These are phyloP conservation scores for Colletotrichum sansevieriae DNA, from an alignment of 2,329 filamentous ascomycete species.

Conservation along the genomic window DNA sequence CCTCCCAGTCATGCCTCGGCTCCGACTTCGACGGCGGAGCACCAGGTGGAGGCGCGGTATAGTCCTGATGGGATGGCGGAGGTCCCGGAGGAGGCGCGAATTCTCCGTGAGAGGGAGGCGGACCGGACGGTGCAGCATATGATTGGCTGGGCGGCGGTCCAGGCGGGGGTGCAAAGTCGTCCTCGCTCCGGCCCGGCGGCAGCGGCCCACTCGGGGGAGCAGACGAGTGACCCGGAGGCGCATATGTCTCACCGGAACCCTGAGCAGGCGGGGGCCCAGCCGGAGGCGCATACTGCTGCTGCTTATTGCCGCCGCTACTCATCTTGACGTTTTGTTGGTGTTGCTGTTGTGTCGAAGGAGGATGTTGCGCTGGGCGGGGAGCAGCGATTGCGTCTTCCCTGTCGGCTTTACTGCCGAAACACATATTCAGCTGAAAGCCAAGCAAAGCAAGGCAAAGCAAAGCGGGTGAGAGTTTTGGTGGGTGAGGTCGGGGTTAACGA, in stretches of 20 bases:
- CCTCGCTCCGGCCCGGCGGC: constrained; percentile 10
- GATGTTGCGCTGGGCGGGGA: constrained; percentile 54
- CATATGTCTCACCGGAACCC: constrained; percentile 18
- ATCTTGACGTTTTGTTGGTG: constrained; percentile 43
- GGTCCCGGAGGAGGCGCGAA: constrained; percentile 48
- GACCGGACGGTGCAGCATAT: constrained; percentile 45
- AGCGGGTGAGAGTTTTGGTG: constrained; percentile 13
- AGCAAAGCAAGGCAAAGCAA: not conserved
- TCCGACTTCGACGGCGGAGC: constrained; percentile 46
- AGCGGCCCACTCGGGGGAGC: constrained; percentile 35
- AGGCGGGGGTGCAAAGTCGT: constrained; percentile 46
- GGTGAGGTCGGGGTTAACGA: not conserved
- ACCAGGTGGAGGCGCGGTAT: constrained; percentile 54
- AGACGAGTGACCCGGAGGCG: constrained; percentile 8
- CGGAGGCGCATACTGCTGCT: constrained; percentile 45
- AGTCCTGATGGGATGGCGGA: constrained; percentile 45
- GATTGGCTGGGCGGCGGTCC: constrained; percentile 44
- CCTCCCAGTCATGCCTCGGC: constrained; percentile 75
- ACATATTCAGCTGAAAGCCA: constrained; percentile 53
- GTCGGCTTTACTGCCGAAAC: constrained; percentile 62
- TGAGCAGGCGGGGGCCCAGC: constrained; percentile 33
- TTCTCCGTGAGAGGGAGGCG: constrained; percentile 49
- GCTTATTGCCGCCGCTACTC: constrained; percentile 44
- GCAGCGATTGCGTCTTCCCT: constrained; percentile 52
- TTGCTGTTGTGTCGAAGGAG: constrained; percentile 17